Conservation (phyloP, 2,329 filamentous ascomycete genomes). For the Ophiostoma ulmi region DNA sequence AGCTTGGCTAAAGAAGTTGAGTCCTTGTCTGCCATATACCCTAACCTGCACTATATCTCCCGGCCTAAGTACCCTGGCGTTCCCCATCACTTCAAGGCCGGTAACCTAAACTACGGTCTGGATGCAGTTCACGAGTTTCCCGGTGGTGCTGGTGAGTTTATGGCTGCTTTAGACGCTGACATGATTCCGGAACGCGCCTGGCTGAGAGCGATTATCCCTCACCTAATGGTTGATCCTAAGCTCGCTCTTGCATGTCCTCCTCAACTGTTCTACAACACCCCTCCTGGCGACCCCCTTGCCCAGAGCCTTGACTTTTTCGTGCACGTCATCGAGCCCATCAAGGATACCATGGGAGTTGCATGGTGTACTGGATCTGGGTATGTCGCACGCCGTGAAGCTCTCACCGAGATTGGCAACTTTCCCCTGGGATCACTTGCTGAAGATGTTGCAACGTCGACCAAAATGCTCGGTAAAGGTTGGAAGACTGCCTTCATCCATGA, state of each 20-base stretch:
- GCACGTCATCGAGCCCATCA: conserved; percentile 48
- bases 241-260: conserved; percentile 55
- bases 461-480: conserved; percentile 58
- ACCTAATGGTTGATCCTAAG: conserved; percentile 51
- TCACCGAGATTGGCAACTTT: conserved; percentile 58
- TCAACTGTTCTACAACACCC: conserved; percentile 60
- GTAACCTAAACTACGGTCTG: conserved; percentile 59
- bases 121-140: conserved; percentile 46
- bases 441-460: conserved; percentile 55
- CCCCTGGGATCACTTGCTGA: conserved; percentile 56
- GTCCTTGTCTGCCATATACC: conserved; percentile 38
- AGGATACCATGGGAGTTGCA: conserved; percentile 49
- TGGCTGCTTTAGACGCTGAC: conserved; percentile 47
- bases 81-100: conserved; percentile 58
- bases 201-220: conserved; percentile 55
- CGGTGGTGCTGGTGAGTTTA: conserved; percentile 51
- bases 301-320: conserved; percentile 57
- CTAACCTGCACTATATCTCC: conserved; percentile 50
- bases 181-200: conserved; percentile 61
- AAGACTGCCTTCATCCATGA: conserved; percentile 57
- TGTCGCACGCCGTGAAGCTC: conserved; percentile 51
- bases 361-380: conserved; percentile 62
- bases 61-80: conserved; percentile 45
- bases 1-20: conserved; percentile 36
- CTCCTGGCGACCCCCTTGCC: conserved; percentile 52